phyloP scores from a whole-genome alignment of 768 basidiomycete genomes.

The Suillus discolor region DNA sequence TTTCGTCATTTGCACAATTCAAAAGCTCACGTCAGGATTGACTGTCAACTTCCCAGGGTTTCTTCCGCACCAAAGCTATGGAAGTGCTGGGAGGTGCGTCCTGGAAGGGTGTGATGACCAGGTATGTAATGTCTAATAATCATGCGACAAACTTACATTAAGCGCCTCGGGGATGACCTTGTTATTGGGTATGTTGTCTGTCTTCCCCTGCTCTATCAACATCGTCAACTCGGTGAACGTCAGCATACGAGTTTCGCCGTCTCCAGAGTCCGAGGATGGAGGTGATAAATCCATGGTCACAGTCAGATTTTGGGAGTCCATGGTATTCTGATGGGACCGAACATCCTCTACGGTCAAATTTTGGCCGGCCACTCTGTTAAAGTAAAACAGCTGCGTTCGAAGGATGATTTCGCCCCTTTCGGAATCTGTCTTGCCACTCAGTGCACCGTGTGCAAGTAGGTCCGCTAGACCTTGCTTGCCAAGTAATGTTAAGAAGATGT shows the following conservation, averaged over 20 bases:
- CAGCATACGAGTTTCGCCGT: conserved; percentile 47
- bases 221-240: conserved; percentile 70
- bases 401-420: conserved; percentile 51
- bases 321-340: conserved; percentile 15
- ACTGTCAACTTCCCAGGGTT: conserved; percentile 63
- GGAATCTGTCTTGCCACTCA: conserved; percentile 38
- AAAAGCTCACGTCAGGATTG: conserved; percentile 18
- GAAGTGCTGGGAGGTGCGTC: conserved; percentile 60
- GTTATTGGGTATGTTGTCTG: conserved; percentile 79
- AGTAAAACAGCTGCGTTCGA: conserved; percentile 69
- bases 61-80: conserved; percentile 49
- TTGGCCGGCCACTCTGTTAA: conserved; percentile 52
- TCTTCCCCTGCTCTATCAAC: conserved; percentile 70
- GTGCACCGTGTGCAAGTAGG: conserved; percentile 47
- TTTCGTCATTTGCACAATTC: background rate
- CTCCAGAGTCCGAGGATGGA: conserved; percentile 13
- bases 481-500: conserved; percentile 13
- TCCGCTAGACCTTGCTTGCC: conserved; percentile 67
- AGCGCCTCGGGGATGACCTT: conserved; percentile 66
- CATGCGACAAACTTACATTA: conserved; percentile 49
- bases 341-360: conserved; percentile 32
- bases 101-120: conserved; percentile 36
- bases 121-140: conserved; percentile 3
- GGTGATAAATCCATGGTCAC: conserved; percentile 1
- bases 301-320: conserved; percentile 11